Conservation (phyloP, 768 basidiomycete genomes). For the Fistulinella prunicolor region DNA sequence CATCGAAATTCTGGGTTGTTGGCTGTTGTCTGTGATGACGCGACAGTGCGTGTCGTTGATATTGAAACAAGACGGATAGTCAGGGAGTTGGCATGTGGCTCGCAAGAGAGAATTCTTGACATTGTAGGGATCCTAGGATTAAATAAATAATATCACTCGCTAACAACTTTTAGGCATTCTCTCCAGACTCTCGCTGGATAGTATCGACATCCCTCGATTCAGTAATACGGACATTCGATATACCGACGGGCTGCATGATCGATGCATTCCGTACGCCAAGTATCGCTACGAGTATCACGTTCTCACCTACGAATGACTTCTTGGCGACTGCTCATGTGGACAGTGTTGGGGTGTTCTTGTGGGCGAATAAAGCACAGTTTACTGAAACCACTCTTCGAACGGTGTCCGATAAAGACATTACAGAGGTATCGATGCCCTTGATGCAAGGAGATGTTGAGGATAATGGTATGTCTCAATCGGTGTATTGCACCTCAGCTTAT, state of each 20-base stretch:
- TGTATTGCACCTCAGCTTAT: conserved; percentile 6
- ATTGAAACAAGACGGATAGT: conserved; percentile 87
- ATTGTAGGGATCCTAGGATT: conserved; percentile 51
- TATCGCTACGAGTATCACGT: conserved; percentile 85
- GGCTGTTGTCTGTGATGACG: conserved; percentile 83
- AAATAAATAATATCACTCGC: not conserved
- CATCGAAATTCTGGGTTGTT: conserved; percentile 86
- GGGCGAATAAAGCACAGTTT: conserved; percentile 97
- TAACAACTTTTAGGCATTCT: conserved; percentile 67
- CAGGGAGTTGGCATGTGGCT: conserved; percentile 77
- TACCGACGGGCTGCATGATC: conserved; percentile 89
- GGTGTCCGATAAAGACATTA: conserved; percentile 72
- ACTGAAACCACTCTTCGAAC: conserved; percentile 77
- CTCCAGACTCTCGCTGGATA: conserved; percentile 93
- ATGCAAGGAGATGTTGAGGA: conserved; percentile 83
- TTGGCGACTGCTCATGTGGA: conserved; percentile 93
- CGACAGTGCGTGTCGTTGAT: conserved; percentile 81
- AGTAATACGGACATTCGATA: conserved; percentile 90
- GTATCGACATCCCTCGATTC: conserved; percentile 87
- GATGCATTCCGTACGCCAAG: conserved; percentile 88
- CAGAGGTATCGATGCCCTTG: conserved; percentile 70
- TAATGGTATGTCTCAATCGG: conserved; percentile 50
- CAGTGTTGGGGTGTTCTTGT: conserved; percentile 92
- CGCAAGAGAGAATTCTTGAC: conserved; percentile 83
- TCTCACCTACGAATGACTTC: conserved; percentile 96